These are phyloP conservation scores for Gossypium anomalum DNA, from an alignment of 345 rosid genomes.

Conservation along the genomic window DNA sequence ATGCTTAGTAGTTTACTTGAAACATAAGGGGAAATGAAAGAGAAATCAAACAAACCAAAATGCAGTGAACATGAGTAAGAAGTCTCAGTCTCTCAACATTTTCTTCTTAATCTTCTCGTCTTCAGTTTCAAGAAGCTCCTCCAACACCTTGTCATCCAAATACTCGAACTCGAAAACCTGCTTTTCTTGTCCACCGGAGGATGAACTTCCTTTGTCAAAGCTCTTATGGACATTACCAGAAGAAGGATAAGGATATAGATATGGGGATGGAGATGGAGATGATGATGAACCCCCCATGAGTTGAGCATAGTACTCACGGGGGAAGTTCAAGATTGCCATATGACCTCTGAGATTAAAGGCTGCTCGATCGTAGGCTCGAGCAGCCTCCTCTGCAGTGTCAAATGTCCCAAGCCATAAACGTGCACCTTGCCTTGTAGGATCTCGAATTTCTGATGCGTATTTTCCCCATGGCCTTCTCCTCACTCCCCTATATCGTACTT, in stretches of 20 bases:
- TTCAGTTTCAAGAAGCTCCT: constrained; percentile 74
- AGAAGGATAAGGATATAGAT: constrained; percentile 21
- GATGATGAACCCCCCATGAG: constrained; percentile 22
- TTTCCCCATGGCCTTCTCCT: constrained; percentile 89
- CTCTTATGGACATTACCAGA: constrained; percentile 4
- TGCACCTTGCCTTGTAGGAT: constrained; percentile 62
- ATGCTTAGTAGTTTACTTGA: background rate
- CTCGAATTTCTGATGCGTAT: constrained; percentile 82
- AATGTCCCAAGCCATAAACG: constrained; percentile 87
- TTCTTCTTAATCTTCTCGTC: constrained; percentile 45
- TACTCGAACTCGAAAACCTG: constrained; percentile 77
- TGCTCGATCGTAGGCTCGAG: constrained; percentile 82
- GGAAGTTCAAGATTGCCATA: constrained; percentile 76
- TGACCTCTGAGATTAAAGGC: constrained; percentile 75
- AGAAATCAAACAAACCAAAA: background rate
- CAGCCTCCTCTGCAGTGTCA: constrained; percentile 77
- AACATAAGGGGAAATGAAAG: background rate
- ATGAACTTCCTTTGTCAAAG: constrained; percentile 25
- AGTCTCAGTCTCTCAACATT: constrained; percentile 14
- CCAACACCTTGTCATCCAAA: constrained; percentile 69
- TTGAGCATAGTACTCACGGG: constrained; percentile 54
- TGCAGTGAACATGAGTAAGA: background rate
- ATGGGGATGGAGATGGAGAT: constrained; percentile 17
- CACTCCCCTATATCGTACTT: constrained; percentile 60
- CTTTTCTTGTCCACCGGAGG: constrained; percentile 24